These are phyloP conservation scores for Mimosa bimucronata DNA, from an alignment of 306 rosid genomes.

Conservation along the genomic window DNA sequence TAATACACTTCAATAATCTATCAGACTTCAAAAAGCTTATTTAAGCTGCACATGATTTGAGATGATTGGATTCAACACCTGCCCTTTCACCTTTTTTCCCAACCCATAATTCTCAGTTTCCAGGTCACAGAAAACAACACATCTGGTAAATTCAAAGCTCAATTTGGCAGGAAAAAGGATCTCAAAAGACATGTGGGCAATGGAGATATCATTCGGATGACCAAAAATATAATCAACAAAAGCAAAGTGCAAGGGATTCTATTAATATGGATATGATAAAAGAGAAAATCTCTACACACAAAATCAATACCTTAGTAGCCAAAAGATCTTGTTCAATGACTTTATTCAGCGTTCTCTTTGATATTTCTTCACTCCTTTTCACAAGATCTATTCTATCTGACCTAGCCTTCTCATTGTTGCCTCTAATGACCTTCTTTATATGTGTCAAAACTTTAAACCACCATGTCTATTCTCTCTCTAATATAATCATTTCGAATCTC, in stretches of 20 bases:
- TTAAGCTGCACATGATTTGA: neutral
- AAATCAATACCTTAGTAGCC: too few species aligned
- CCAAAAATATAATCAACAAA: constrained; percentile 1
- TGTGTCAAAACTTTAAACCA: too few species aligned
- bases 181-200: neutral
- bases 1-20: neutral
- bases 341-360: too few species aligned
- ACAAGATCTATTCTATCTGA: too few species aligned
- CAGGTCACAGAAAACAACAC: neutral
- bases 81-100: neutral
- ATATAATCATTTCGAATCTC: too few species aligned
- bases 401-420: too few species aligned
- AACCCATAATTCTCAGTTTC: neutral
- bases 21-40: neutral
- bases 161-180: neutral
- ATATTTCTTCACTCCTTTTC: too few species aligned
- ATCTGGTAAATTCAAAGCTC: neutral
- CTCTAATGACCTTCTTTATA: too few species aligned
- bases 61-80: neutral
- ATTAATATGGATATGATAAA: neutral
- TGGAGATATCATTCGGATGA: neutral
- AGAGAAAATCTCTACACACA: neutral
- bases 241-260: neutral
- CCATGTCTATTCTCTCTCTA: too few species aligned
- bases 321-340: too few species aligned